Evolutionary conservation across 345 rosid genomes (phyloP).

Genomic region (Bruguiera parviflora): DNA sequence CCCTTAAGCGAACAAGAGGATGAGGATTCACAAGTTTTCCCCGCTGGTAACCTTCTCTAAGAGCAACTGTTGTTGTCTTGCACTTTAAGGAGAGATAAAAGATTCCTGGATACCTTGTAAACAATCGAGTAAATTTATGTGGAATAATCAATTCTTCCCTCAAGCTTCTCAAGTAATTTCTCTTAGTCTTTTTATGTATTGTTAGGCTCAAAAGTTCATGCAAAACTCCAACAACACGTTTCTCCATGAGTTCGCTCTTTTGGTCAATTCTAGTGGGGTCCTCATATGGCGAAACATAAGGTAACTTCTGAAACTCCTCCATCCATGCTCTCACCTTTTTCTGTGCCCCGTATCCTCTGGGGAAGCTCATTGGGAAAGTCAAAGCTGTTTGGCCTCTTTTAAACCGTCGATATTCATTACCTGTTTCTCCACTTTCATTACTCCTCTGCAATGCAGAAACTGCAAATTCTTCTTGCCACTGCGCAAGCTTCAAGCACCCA

Average conservation of each 20-base stretch:
- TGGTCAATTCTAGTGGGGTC: conserved; percentile 71
- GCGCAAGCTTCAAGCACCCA: conserved; percentile 51
- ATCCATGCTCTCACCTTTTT: conserved; percentile 92
- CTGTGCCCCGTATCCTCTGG: conserved; percentile 90
- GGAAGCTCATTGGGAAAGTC: conserved; percentile 80
- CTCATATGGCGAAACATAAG: conserved; percentile 90
- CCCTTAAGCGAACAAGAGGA: conserved; percentile 67
- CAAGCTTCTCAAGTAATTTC: conserved; percentile 88
- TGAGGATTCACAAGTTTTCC: conserved; percentile 81
- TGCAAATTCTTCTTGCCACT: conserved; percentile 64
- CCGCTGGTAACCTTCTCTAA: conserved; percentile 78
- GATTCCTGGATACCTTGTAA: conserved; percentile 90
- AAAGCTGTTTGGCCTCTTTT: conserved; percentile 67
- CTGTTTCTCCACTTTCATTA: conserved; percentile 38
- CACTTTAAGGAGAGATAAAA: conserved; percentile 93
- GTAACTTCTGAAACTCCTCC: conserved; percentile 95
- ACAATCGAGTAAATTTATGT: conserved; percentile 78
- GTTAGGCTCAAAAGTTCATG: conserved; percentile 89
- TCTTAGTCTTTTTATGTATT: conserved; percentile 91
- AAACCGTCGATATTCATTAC: conserved; percentile 63
- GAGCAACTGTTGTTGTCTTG: conserved; percentile 83
- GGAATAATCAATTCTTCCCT: conserved; percentile 81
- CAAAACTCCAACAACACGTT: conserved; percentile 84
- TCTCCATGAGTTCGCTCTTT: conserved; percentile 89
- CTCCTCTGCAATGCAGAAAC: conserved; percentile 64